These are phyloP conservation scores for Krasilnikovozyma curviuscula DNA, from an alignment of 768 basidiomycete species.

Conservation along the genomic window DNA sequence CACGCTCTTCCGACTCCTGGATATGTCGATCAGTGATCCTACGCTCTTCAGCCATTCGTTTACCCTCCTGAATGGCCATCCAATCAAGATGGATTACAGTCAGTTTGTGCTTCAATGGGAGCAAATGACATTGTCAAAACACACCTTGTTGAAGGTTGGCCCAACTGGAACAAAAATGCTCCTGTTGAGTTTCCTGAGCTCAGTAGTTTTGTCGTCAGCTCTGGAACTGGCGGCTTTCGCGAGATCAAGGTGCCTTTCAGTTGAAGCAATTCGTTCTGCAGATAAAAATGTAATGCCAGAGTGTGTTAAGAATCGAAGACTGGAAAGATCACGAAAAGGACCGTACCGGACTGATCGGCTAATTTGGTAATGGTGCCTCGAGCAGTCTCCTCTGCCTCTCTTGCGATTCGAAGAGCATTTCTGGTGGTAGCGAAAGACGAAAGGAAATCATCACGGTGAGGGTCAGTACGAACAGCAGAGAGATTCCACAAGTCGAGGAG, in stretches of 20 bases:
- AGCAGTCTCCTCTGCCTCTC: slow-evolving; percentile 94
- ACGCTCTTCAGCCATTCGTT: slow-evolving; percentile 67
- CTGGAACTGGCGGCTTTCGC: slow-evolving; percentile 67
- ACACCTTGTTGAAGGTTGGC: slow-evolving; percentile 65
- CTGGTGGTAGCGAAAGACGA: slow-evolving; percentile 4
- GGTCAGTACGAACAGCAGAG: neutral
- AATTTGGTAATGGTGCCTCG: slow-evolving; percentile 61
- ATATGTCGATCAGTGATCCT: slow-evolving; percentile 70
- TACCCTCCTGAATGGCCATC: slow-evolving; percentile 34
- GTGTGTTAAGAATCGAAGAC: slow-evolving; percentile 5
- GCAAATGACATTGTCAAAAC: neutral
- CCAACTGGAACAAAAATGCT: slow-evolving; percentile 88
- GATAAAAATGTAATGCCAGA: neutral
- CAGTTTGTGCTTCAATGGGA: neutral
- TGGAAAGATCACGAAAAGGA: neutral
- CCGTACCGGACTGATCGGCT: slow-evolving; percentile 78
- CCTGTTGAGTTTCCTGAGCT: slow-evolving; percentile 80
- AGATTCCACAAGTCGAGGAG: neutral
- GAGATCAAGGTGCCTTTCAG: slow-evolving; percentile 83
- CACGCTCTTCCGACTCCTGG: slow-evolving; percentile 62
- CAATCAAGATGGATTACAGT: neutral
- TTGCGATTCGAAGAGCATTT: slow-evolving; percentile 78
- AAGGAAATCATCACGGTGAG: too few relatives aligned
- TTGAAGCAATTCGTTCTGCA: slow-evolving; percentile 51
- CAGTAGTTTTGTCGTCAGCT: slow-evolving; percentile 82